Evolutionary conservation across 192 early-diverging fungal genomes (phyloP), one percentile per base, ranked within the genome.

Genomic region (Umbelopsis sp.): DNA sequence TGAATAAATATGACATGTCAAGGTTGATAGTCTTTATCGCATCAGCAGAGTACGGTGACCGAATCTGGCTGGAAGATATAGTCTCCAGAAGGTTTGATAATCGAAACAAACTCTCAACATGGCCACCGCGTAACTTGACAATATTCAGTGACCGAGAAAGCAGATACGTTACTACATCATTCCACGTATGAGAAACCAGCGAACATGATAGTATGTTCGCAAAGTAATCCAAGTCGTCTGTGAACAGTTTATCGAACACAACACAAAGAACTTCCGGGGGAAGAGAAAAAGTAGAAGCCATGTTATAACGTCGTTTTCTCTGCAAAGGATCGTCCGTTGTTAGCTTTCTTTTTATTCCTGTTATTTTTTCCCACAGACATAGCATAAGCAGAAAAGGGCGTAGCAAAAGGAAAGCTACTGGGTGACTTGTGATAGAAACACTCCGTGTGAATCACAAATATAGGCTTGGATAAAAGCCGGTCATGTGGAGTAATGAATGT

Each of bases 311-410:
- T 22, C 56, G 56, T 34, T 62, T 62, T 20, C 56, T 62, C 56
- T 4, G 25, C 26, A 62, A 54, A 54, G n/a, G 22, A 20, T 34
- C 56, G 31, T 32, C 16, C 17, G 31, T 31, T 32, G 56, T 17
- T 17, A 16, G 56, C 12, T 34, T 16, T 62, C 56, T 62, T 62
- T 59, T 62, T 62, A 62, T 62, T 29, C 56, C 29, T 34, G 26
- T 29, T 32, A 62, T 62, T 34, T 62, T 59, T 62, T 62, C 56
- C 56, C 56, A 62, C 56, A 62, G 56, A n/a, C 56, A 62, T 62
- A 62, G 31, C 56, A 62, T 62, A 29, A 62, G 56, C 56, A 62
- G 20, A 62, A 62, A 32, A 32, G 5, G 56, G 26, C 31, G 56
- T 29, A 29, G 34, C 22, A 12, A 26, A 34, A 32, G 29, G 16